Evolutionary conservation across 2,329 filamentous ascomycete genomes (phyloP), one percentile per base, ranked within the genome.

Genomic region (Escovopsis sp.): DNA sequence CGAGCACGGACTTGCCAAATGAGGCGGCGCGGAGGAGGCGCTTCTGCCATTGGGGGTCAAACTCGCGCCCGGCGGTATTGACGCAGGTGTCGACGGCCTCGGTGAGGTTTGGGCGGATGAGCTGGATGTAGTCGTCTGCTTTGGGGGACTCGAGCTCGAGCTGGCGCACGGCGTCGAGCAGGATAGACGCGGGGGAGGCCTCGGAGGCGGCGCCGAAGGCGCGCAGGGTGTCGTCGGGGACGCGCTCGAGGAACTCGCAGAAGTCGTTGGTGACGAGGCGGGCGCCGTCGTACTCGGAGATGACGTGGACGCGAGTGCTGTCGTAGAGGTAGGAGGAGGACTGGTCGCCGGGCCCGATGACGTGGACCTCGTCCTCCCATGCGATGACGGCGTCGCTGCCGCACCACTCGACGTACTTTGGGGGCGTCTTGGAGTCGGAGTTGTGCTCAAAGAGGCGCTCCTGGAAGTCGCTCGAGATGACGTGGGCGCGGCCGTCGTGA

Each of bases 171-270:
- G 90, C 90, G 55, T 98, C 90, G 0, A 98, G 67, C 3, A 98
- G 65, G n/a, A 96, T 84, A 0, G 88, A 88, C 4, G 88, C 84
- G 3, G 90, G 76, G 0, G 86, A 88, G 1, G 86, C 88, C 37
- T 85, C 84, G 3, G 88, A 90, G 2, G 85, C 84, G 34, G 90
- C 72, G 13, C 83, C 76, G 55, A 96, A 96, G 3, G 94, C 85
- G 38, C 93, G 81, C 38, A 92, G 79, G 0, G 81, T 87, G 27
- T 85, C 80, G 43, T 78, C 74, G 0, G 88, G 83, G 0, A 98
- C 86, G 50, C 86, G 87, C 49, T 98, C 87, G n/a, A 98, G 54
- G 50, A 96, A 96, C 47, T 98, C 90, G 58, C 88, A 96, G n/a
- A 82, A 77, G 48, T 94, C 84, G 48, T 92, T 94, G 3, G 85